Evolutionary conservation across 2,329 filamentous ascomycete species (phyloP).

Genomic region (Hypoxylon sp.): DNA sequence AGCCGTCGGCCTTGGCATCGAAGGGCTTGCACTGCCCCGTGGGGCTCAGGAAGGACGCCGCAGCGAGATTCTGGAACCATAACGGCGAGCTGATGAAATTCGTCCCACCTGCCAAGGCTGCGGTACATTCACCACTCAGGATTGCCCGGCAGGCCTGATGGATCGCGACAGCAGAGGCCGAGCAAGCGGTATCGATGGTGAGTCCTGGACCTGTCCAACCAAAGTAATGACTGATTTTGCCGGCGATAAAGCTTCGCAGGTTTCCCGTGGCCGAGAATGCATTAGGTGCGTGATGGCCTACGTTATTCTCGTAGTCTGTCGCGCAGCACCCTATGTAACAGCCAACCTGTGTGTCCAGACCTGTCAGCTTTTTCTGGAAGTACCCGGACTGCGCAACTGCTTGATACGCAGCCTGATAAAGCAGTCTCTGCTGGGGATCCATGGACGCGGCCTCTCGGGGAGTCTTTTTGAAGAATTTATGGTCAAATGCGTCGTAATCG

Average conservation of each 20-base stretch:
- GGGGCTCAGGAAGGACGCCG: conserved; percentile 40
- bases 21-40: conserved; percentile 45
- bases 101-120: conserved; percentile 47
- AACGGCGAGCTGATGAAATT: conserved; percentile 44
- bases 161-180: conserved; percentile 47
- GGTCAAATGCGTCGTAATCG: conserved; percentile 40
- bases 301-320: conserved; percentile 53
- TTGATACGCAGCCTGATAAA: conserved; percentile 38
- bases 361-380: conserved; percentile 13
- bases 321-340: conserved; percentile 45
- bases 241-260: conserved; percentile 37
- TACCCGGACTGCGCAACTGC: conserved; percentile 43
- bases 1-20: conserved; percentile 57
- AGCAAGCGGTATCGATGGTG: conserved; percentile 48
- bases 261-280: conserved; percentile 42
- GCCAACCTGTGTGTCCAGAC: conserved; percentile 8
- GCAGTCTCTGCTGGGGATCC: conserved; percentile 32
- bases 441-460: conserved; percentile 25
- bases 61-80: conserved; percentile 36
- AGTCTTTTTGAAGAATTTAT: conserved; percentile 40
- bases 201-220: conserved; percentile 46
- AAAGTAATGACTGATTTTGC: conserved; percentile 48
- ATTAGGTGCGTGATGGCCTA: conserved; percentile 42
- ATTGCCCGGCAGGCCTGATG: conserved; percentile 48
- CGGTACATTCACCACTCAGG: conserved; percentile 40